Evolutionary conservation across 106 monocot species (phyloP), one percentile per base, ranked within the genome.

Genomic region (Dactylorhiza incarnata): DNA sequence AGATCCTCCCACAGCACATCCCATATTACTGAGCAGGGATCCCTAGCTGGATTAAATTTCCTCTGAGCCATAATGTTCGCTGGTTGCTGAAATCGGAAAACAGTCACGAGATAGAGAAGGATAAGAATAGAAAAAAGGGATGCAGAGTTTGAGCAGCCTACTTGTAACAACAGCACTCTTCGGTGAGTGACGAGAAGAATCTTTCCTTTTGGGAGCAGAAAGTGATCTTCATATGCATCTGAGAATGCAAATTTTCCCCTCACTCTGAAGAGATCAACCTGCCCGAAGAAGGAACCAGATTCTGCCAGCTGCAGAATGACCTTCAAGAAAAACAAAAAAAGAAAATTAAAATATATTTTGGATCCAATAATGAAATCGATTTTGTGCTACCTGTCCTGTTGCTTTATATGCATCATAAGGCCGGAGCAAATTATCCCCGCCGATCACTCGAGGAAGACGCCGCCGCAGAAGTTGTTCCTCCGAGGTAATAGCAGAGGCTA

Each of bases 171-270:
- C 58, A 99, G 54, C 26, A 91, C 91, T 74, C 97, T 82, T 53
- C 93, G 76, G 70, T 99, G 97, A 78, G 91, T 99, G 67, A 94
- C 84, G 74, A 94, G 68, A 72, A 94, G 68, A 25, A 94, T 74
- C 71, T 86, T 94, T 78, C 97, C 97, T 81, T 94, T 91, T 67
- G 91, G 91, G 68, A 99, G 89, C 25, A 91, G 22, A 79, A 91
- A 91, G 79, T 94, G 94, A 79, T 94, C 94, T 86, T 99, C 97
- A 82, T 99, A 99, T 10, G 94, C 97, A 85, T 99, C 97, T 43
- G 91, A 87, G 44, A 91, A 87, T 73, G 97, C 94, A 88, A 99
- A 94, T 59, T 99, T 99, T 53, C 97, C 94, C 58, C 97, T 71
- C 10, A 99, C 89, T 86, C 94, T 99, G 66, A 94, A 99, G 19